phyloP scores from a whole-genome alignment of 2,329 filamentous ascomycete genomes.

The Chaetomium olivaceum region DNA sequence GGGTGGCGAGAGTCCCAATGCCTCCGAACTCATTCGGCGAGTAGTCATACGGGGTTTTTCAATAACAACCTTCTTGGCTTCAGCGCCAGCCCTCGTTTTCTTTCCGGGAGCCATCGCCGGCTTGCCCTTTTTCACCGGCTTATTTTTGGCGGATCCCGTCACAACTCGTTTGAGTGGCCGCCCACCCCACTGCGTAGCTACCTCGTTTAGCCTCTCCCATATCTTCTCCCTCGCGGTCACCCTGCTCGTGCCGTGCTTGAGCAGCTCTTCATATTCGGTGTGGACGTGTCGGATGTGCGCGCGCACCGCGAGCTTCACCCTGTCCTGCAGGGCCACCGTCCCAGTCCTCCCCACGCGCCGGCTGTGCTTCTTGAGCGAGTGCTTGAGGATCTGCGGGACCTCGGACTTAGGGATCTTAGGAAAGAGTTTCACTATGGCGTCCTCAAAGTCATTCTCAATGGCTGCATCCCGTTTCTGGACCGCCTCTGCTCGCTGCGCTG shows the following conservation, averaged over 20 bases:
- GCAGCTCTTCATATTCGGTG: slow-evolving; percentile 48
- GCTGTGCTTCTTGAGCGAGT: slow-evolving; percentile 48
- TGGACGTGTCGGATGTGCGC: slow-evolving; percentile 52
- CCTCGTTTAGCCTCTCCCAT: slow-evolving; percentile 24
- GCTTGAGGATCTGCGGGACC: slow-evolving; percentile 40
- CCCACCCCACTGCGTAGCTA: slow-evolving; percentile 31
- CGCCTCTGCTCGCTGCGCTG: slow-evolving; percentile 36
- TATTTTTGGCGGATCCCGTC: neutral
- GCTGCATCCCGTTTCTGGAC: slow-evolving; percentile 41
- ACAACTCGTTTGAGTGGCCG: neutral
- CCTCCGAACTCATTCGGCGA: slow-evolving; percentile 3
- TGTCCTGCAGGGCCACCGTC: slow-evolving; percentile 42
- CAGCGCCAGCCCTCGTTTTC: neutral
- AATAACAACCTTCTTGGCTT: slow-evolving; percentile 1
- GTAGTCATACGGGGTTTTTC: neutral
- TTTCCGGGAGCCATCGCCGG: neutral
- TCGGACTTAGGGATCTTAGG: slow-evolving; percentile 43
- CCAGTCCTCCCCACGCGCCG: slow-evolving; percentile 50
- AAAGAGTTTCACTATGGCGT: slow-evolving; percentile 43
- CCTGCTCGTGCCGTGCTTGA: slow-evolving; percentile 30
- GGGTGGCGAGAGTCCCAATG: neutral
- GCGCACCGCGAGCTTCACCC: slow-evolving; percentile 48
- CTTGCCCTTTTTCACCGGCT: neutral
- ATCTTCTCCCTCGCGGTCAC: slow-evolving; percentile 31
- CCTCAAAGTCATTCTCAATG: slow-evolving; percentile 38